phyloP scores from a whole-genome alignment of 306 rosid species.

The Chamaecrista fasciculata region DNA sequence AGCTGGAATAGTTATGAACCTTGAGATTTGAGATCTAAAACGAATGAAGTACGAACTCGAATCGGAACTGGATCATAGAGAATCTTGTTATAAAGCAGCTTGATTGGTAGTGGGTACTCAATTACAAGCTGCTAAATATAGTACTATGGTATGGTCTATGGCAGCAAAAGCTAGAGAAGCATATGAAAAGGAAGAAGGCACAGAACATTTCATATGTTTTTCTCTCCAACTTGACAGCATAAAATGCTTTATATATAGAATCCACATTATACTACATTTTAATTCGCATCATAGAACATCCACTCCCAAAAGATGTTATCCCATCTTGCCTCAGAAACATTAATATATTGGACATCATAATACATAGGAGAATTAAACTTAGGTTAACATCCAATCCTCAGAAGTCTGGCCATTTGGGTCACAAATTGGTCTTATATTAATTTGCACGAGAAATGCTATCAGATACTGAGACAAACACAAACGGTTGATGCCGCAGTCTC shows the following conservation, averaged over 20 bases:
- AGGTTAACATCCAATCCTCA: neutral
- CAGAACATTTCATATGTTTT: too few species aligned
- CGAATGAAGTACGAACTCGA: neutral
- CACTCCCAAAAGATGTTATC: neutral
- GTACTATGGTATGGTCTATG: neutral
- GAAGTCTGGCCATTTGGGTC: neutral
- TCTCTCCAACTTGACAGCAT: too few species aligned
- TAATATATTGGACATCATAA: neutral
- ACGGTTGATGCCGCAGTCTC: neutral
- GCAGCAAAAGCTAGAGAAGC: neutral
- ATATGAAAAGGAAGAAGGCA: too few species aligned
- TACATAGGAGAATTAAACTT: too few species aligned
- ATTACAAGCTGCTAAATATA: neutral
- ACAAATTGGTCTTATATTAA: neutral
- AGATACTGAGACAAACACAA: neutral
- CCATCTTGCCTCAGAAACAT: neutral
- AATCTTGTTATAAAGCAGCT: neutral
- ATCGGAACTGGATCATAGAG: neutral
- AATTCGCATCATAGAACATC: neutral
- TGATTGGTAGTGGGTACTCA: neutral
- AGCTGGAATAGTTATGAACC: neutral
- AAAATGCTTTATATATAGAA: too few species aligned
- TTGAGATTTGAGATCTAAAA: neutral
- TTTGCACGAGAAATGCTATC: neutral
- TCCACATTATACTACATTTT: too few species aligned